A percentile compares a stretch with the other conserved stretches of the same genome.
Conservation (phyloP, 257 asterid genomes). For the Plantago major region DNA sequence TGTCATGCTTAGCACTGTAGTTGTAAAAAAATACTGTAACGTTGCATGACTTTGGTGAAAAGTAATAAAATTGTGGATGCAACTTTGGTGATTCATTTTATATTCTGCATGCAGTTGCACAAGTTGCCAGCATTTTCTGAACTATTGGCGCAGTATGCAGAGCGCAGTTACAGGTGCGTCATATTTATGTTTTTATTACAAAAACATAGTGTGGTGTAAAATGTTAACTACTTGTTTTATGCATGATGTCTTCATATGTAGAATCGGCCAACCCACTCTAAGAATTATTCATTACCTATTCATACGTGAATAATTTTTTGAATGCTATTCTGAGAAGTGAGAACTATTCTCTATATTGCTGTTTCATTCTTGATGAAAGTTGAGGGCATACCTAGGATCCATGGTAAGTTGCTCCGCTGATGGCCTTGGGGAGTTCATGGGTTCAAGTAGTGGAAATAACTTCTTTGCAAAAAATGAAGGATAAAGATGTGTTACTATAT, state of each 20-base stretch:
- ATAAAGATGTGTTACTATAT: no score
- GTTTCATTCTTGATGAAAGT: no score
- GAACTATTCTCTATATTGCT: no score
- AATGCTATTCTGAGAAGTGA: neutral
- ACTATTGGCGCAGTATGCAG: conserved; percentile 55
- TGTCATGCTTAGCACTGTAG: conserved; percentile 3
- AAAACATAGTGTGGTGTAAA: neutral
- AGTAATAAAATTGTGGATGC: conserved; percentile 5
- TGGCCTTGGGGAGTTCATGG: no score
- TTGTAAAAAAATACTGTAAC: no score
- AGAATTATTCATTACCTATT: no score
- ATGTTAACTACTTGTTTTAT: conserved; percentile 7
- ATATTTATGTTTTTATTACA: conserved; percentile 17
- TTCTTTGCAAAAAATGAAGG: no score
- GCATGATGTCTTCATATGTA: neutral
- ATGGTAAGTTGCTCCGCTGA: no score
- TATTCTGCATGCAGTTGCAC: conserved; percentile 46
- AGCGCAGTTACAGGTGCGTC: conserved; percentile 73
- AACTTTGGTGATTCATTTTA: conserved; percentile 18
- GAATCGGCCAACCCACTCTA: no score
- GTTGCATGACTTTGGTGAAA: conserved; percentile 3
- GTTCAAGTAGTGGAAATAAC: no score
- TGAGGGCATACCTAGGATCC: no score
- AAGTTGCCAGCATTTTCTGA: conserved; percentile 73
- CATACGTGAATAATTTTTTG: neutral